phyloP scores from a whole-genome alignment of 2,329 filamentous ascomycete species.

The Aspergillus hiratsukae region DNA sequence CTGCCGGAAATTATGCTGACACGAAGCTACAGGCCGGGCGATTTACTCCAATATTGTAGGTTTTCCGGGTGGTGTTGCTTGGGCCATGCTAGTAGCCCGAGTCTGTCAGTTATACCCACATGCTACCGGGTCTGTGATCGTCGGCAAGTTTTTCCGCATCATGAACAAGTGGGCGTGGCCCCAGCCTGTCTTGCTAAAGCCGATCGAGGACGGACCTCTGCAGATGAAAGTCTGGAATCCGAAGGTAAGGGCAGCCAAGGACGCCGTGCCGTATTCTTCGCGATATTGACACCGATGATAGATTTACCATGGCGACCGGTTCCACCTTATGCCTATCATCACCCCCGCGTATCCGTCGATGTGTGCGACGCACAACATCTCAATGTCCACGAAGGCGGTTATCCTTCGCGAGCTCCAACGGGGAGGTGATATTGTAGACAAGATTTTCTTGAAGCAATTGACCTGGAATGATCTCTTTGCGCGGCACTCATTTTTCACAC shows the following conservation, averaged over 20 bases:
- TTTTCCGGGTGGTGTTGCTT: conserved; percentile 93
- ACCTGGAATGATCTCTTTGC: conserved; percentile 85
- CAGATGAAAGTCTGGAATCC: conserved; percentile 93
- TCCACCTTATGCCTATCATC: conserved; percentile 95
- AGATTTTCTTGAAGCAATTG: conserved; percentile 71
- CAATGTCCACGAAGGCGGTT: conserved; percentile 75
- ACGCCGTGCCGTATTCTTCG: neutral
- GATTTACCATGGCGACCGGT: conserved; percentile 74
- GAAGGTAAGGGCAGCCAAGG: conserved; percentile 52
- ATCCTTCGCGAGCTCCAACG: conserved; percentile 79
- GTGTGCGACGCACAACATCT: conserved; percentile 95
- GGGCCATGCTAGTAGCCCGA: conserved; percentile 94
- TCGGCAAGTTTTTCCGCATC: conserved; percentile 91
- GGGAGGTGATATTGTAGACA: conserved; percentile 70
- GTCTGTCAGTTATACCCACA: conserved; percentile 96
- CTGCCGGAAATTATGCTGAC: neutral
- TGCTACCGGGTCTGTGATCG: conserved; percentile 80
- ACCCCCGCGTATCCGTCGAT: conserved; percentile 96
- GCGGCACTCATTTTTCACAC: conserved; percentile 89
- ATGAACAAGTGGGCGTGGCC: conserved; percentile 93
- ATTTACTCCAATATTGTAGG: conserved; percentile 96
- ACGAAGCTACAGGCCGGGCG: conserved; percentile 55
- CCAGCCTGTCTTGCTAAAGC: conserved; percentile 83
- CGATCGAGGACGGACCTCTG: conserved; percentile 75
- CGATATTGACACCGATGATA: conserved; percentile 27